Conservation (phyloP, 108 stramenopile species). For the Hondaea fermentalgiana region DNA sequence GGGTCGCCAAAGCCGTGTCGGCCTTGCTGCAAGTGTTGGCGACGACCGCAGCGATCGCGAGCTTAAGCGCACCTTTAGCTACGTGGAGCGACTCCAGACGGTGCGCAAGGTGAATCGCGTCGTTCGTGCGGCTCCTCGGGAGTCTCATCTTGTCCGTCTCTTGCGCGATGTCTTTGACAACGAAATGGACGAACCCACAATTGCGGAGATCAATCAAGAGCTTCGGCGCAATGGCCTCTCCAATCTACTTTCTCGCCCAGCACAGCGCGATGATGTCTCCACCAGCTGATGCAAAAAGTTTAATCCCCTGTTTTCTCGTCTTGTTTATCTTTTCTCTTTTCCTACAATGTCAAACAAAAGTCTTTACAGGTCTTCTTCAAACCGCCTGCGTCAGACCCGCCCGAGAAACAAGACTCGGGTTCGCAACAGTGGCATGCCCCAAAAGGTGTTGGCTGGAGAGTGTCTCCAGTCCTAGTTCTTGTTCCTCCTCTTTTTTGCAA, state of each 20-base stretch:
- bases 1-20: background rate
- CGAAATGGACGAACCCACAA: constrained; percentile 8
- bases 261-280: too few species aligned
- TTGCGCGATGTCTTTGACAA: constrained; percentile 12
- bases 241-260: background rate
- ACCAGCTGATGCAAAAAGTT: too few species aligned
- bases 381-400: too few species aligned
- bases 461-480: too few species aligned
- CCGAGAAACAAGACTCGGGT: too few species aligned
- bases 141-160: background rate
- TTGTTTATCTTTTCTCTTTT: too few species aligned
- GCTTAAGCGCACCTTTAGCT: background rate
- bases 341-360: too few species aligned
- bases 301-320: too few species aligned
- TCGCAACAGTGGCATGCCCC: too few species aligned
- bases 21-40: background rate
- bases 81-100: background rate
- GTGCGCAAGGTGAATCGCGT: background rate
- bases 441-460: too few species aligned
- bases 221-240: background rate
- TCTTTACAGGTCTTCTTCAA: too few species aligned
- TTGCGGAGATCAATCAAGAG: background rate
- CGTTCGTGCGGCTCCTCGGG: background rate
- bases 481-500: too few species aligned
- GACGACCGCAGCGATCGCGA: background rate